Evolutionary conservation across 179 eudicot genomes (phyloP), one percentile per base, ranked within the genome.

Genomic region (Spergularia azorica): DNA sequence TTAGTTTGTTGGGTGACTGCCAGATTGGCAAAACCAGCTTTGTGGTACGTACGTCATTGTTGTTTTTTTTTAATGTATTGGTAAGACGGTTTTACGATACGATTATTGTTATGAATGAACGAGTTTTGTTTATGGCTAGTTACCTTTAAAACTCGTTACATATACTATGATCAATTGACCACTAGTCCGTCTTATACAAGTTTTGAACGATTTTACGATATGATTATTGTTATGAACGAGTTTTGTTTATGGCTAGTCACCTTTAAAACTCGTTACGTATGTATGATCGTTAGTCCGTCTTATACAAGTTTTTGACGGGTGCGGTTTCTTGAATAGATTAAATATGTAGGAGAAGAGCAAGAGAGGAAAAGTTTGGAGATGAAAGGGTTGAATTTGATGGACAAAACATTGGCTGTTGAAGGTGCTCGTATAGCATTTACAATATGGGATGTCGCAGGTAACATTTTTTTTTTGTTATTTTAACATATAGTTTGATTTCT

Each of bases 361-460:
- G 92, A 90, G 75, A 87, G 86, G 76, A 84, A 79, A 54, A 32
- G 90, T 69, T 74, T 95, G 81, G 81, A 91, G 83, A 95, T 88
- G 90, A 86, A 85, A 41, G 99, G 99, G 3, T 76, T 95, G 67
- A 93, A 91, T 82, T 81, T 93, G 74, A 93, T 93, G 90, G 94
- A 87, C 63, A 95, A 93, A 79, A 86, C 90, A 7, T 17, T 93
- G 66, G 17, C 75, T 74, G 88, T 95, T 20, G 67, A 75, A 72
- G 97, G 97, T 0, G 97, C 97, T 67, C 89, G 92, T 41, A 93
- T 95, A 84, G 90, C 95, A 73, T 91, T 90, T 72, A 87, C 86
- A 56, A 88, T 95, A 26, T 95, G 99, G 99, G 98, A 94, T 80
- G 98, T 94, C 0, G 97, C 88, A 87, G 98, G 98, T 94, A 77